phyloP scores from a whole-genome alignment of 208 protist genomes.

The Blechomonas ayalai region DNA sequence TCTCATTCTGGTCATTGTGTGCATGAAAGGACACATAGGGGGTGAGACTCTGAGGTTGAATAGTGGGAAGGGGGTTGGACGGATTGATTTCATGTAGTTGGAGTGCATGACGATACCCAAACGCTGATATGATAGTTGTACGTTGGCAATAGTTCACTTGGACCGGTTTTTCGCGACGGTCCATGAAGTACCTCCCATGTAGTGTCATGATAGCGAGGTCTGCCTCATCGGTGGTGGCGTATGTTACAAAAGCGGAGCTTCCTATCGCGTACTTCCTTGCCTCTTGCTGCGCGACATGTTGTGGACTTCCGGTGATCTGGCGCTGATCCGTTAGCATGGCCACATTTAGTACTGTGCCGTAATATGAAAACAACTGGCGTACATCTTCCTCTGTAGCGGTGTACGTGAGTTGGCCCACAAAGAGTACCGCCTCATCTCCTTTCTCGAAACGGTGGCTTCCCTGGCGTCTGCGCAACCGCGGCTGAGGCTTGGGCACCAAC shows the following conservation, averaged over 20 bases:
- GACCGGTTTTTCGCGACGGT: constrained; percentile 38
- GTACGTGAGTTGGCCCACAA: constrained; percentile 36
- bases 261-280: constrained; percentile 14
- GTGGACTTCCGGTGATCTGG: background rate
- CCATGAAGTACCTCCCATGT: constrained; percentile 40
- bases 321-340: constrained; percentile 22
- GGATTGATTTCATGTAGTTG: constrained; percentile 44
- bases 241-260: constrained; percentile 26
- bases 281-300: constrained; percentile 6
- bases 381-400: constrained; percentile 28
- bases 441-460: too few relatives aligned
- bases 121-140: constrained; percentile 49
- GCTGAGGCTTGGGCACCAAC: too few relatives aligned
- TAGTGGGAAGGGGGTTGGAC: constrained; percentile 46
- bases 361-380: constrained; percentile 20
- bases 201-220: constrained; percentile 44
- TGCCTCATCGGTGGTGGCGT: constrained; percentile 32
- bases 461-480: too few relatives aligned
- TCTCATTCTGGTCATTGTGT: too few relatives aligned
- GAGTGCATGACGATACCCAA: constrained; percentile 48
- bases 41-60: too few relatives aligned
- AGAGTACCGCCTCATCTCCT: constrained; percentile 21
- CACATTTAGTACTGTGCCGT: constrained; percentile 27
- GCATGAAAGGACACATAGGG: too few relatives aligned
- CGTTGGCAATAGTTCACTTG: constrained; percentile 60